phyloP scores from a whole-genome alignment of 805 yeast species.

The Ogataea minuta region DNA sequence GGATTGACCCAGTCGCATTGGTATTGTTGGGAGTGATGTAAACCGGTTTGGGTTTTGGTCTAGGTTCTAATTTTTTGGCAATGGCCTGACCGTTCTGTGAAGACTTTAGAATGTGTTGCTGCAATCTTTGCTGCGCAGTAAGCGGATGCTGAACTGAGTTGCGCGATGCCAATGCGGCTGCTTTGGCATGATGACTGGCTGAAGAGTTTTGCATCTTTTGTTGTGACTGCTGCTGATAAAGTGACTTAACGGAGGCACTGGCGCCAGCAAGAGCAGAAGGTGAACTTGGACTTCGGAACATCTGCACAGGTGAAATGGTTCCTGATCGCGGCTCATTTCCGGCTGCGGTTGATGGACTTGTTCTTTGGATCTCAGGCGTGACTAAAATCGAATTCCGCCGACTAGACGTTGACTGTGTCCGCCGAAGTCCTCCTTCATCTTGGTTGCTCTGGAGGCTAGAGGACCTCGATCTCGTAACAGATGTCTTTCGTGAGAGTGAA shows the following conservation, averaged over 20 bases:
- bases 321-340: slow-evolving; percentile 1
- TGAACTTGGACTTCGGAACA: slow-evolving; percentile 16
- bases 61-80: slow-evolving; percentile 27
- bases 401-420: slow-evolving; percentile 7
- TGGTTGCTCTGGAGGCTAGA: slow-evolving; percentile 11
- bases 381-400: slow-evolving; percentile 15
- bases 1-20: slow-evolving; percentile 9
- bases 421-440: slow-evolving; percentile 8
- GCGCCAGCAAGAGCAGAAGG: slow-evolving; percentile 27
- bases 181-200: slow-evolving; percentile 20
- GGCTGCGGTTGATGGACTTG: slow-evolving; percentile 3
- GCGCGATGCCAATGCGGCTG: slow-evolving; percentile 24
- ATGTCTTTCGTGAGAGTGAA: slow-evolving; percentile 15
- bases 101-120: slow-evolving; percentile 34
- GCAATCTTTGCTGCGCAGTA: slow-evolving; percentile 37
- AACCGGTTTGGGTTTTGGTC: slow-evolving; percentile 24
- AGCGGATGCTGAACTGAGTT: slow-evolving; percentile 19
- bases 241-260: slow-evolving; percentile 24
- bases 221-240: slow-evolving; percentile 6
- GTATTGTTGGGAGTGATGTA: slow-evolving; percentile 8
- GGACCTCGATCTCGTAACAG: slow-evolving; percentile 19
- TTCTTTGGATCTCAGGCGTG: slow-evolving; percentile 19
- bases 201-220: slow-evolving; percentile 5
- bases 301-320: slow-evolving; percentile 10
- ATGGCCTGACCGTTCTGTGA: slow-evolving; percentile 32